Conservation (phyloP, 345 rosid genomes). For the Pelargonium nanum region DNA sequence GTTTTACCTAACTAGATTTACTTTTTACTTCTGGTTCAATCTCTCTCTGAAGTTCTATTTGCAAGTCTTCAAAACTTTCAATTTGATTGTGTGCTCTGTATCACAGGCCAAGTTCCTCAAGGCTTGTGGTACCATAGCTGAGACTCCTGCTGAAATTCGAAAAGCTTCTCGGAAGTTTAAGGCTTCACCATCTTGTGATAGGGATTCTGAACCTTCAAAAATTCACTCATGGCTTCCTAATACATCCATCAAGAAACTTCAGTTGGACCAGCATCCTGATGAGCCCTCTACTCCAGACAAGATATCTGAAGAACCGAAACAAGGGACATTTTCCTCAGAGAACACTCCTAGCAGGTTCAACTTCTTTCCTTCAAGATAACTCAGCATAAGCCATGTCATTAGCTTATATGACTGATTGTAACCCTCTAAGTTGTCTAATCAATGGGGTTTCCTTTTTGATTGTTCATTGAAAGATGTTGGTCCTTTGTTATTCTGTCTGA, state of each 20-base stretch:
- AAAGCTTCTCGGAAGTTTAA: slow-evolving; percentile 33
- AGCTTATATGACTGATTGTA: no score
- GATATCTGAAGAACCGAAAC: slow-evolving; percentile 27
- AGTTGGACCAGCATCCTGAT: slow-evolving; percentile 26
- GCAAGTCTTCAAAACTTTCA: not conserved
- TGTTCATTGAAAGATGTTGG: no score
- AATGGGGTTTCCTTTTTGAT: no score
- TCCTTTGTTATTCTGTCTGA: no score
- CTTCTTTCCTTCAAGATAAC: not conserved
- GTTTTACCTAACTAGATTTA: not conserved
- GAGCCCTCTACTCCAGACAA: slow-evolving; percentile 32
- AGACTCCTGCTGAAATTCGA: slow-evolving; percentile 58
- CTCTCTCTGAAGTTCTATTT: not conserved
- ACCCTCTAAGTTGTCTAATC: no score
- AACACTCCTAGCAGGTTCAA: slow-evolving; percentile 55
- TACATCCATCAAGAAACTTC: slow-evolving; percentile 29
- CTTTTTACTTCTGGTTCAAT: not conserved
- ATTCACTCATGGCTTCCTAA: slow-evolving; percentile 61
- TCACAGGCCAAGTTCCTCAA: slow-evolving; percentile 64
- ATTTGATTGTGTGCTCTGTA: not conserved
- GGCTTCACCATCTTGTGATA: slow-evolving; percentile 26
- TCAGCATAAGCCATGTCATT: no score
- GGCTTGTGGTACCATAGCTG: slow-evolving; percentile 49
- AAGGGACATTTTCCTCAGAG: slow-evolving; percentile 36
- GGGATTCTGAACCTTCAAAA: slow-evolving; percentile 30